Conservation (phyloP, 306 rosid genomes). For the Dicorynia guianensis region DNA sequence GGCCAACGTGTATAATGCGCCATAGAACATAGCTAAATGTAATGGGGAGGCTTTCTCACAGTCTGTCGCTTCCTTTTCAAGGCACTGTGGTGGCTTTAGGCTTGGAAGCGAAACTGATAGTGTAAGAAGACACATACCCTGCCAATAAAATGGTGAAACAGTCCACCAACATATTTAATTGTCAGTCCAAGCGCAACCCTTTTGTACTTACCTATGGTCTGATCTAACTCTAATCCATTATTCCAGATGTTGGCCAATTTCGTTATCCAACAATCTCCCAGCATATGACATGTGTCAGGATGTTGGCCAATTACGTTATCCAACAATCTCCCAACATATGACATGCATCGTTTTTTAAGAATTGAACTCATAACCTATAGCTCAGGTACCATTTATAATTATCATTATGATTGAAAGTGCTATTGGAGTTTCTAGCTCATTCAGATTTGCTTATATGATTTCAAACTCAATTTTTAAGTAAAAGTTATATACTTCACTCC, state of each 20-base stretch:
- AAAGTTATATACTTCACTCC: no score
- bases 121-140: constrained; percentile 61
- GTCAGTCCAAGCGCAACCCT: no score
- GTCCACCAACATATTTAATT: no score
- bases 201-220: no score
- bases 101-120: constrained; percentile 55
- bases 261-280: no score
- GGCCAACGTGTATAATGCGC: constrained; percentile 73
- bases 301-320: no score
- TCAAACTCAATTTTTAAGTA: no score
- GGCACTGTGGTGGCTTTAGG: constrained; percentile 55
- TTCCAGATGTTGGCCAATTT: no score
- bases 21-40: constrained; percentile 52
- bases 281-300: no score
- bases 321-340: no score
- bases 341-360: not conserved
- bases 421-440: not conserved
- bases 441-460: no score
- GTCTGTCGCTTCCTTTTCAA: constrained; percentile 31
- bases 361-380: not conserved
- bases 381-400: not conserved
- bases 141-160: not conserved
- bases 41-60: constrained; percentile 52
- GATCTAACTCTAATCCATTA: no score
- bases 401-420: not conserved